These are phyloP conservation scores for Apiospora phragmitis DNA, from an alignment of 2,329 filamentous ascomycete species.

Conservation along the genomic window DNA sequence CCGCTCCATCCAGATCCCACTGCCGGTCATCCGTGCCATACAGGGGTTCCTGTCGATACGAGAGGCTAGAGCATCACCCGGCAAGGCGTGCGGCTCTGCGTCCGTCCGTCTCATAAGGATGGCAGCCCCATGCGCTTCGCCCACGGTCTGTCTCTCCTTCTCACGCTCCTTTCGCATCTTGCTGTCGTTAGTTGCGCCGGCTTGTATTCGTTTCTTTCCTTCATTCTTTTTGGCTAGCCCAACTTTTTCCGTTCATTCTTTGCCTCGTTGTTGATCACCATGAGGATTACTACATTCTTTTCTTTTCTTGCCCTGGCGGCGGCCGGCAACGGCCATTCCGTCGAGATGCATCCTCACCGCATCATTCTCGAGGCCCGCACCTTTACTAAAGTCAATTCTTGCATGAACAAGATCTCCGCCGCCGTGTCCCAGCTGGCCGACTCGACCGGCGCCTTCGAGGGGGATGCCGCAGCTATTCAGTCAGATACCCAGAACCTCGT, in stretches of 20 bases:
- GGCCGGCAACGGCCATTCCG: background rate
- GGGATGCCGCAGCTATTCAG: background rate
- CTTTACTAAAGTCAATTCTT: background rate
- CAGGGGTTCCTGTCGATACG: background rate
- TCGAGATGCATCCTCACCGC: background rate
- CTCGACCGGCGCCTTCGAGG: background rate
- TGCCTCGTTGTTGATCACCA: slow-evolving; percentile 6
- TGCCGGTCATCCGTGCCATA: background rate
- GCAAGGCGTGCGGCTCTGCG: background rate
- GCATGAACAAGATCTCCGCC: background rate
- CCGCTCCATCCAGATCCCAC: background rate
- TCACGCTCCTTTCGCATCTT: background rate
- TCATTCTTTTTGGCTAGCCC: slow-evolving; percentile 1
- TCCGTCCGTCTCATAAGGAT: background rate
- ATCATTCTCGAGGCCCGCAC: background rate
- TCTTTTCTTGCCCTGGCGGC: slow-evolving; percentile 6
- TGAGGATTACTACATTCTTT: slow-evolving; percentile 6
- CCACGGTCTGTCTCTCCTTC: background rate
- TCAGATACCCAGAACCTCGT: background rate
- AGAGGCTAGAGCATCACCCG: background rate
- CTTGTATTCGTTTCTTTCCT: background rate
- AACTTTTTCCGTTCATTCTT: slow-evolving; percentile 5
- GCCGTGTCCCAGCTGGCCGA: slow-evolving; percentile 3
- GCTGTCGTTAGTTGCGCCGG: background rate
- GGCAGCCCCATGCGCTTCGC: background rate